phyloP scores from a whole-genome alignment of 805 yeast species.

The Candida coquimbonensis region DNA sequence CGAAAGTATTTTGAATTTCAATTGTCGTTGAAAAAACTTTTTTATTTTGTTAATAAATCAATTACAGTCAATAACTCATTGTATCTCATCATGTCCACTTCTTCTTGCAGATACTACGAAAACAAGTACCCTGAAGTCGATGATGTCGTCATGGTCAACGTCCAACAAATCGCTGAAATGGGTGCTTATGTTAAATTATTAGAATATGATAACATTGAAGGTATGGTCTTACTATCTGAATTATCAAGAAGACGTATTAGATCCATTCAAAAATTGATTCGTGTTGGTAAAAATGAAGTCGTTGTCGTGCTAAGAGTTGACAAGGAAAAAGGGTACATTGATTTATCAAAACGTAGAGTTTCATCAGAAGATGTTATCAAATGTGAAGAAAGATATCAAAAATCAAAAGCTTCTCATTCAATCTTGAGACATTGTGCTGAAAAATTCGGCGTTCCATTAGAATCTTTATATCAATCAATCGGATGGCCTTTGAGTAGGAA shows the following conservation, averaged over 20 bases:
- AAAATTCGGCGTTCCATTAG: constrained; percentile 83
- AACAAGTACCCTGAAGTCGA: constrained; percentile 98
- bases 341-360: constrained; percentile 94
- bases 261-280: constrained; percentile 92
- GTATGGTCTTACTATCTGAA: constrained; percentile 94
- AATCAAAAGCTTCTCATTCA: constrained; percentile 97
- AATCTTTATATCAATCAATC: constrained; percentile 74
- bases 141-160: constrained; percentile 98
- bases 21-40: too few relatives aligned
- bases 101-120: constrained; percentile 94
- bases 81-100: constrained; percentile 49
- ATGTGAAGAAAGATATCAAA: constrained; percentile 96
- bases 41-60: too few relatives aligned
- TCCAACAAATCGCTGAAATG: constrained; percentile 98
- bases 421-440: constrained; percentile 98
- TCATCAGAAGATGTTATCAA: constrained; percentile 95
- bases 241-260: constrained; percentile 97
- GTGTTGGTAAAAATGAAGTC: constrained; percentile 98
- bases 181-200: constrained; percentile 95
- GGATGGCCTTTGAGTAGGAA: constrained; percentile 98
- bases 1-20: too few relatives aligned
- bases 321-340: constrained; percentile 97
- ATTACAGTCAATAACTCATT: too few relatives aligned
- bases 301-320: constrained; percentile 97
- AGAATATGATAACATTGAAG: constrained; percentile 97